A percentile compares a stretch with the other conserved stretches of the same genome.
phyloP scores from a whole-genome alignment of 331 rosid genomes.

The Ulmus americana region DNA sequence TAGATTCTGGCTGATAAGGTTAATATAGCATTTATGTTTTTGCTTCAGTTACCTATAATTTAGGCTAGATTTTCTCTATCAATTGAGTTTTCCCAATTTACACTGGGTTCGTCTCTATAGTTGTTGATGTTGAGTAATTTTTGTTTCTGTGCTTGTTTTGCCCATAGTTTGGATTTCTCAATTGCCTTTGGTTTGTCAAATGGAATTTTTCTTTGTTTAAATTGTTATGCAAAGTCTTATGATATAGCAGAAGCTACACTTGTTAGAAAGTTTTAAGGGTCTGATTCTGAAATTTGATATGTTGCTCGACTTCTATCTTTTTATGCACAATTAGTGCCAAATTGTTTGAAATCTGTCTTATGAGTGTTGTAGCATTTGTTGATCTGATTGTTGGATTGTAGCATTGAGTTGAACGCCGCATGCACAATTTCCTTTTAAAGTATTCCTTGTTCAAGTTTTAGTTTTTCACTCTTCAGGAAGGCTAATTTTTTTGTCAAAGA shows the following conservation, averaged over 20 bases:
- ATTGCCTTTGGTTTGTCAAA: not conserved
- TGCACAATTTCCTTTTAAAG: not conserved
- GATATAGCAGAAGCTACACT: not conserved
- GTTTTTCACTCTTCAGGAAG: not conserved
- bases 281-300: slow-evolving; percentile 8
- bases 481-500: not conserved
- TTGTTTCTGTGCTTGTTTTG: too few species aligned
- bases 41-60: too few species aligned
- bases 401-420: not conserved
- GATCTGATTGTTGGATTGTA: not conserved
- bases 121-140: too few species aligned
- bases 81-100: too few species aligned
- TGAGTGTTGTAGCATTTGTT: not conserved
- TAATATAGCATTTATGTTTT: too few species aligned
- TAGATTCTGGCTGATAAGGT: slow-evolving; percentile 9
- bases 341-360: not conserved
- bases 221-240: not conserved
- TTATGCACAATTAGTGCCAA: slow-evolving; percentile 9
- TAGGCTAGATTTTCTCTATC: too few species aligned
- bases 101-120: not conserved
- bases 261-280: not conserved
- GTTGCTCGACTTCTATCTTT: slow-evolving; percentile 3
- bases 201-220: not conserved
- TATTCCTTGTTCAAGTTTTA: not conserved
- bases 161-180: not conserved